Evolutionary conservation across 306 rosid species (phyloP), one percentile per base, ranked within the genome.

Genomic region (Potentilla sterilis): DNA sequence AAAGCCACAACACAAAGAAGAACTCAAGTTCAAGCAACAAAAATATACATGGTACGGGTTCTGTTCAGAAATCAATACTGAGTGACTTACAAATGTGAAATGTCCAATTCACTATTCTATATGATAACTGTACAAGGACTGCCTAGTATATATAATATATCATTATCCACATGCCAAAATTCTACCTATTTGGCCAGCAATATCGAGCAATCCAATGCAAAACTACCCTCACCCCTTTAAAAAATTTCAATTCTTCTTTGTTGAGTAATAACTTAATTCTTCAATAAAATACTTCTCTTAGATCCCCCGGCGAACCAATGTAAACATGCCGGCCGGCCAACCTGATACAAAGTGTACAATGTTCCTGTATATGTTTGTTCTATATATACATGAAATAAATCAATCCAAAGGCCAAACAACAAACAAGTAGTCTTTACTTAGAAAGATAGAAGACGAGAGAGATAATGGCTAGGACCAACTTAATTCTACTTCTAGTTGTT

Each of bases 401-500:
- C n/a, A 34, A 4, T 19, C 34, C 40, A 61, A 59, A 61, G 19
- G 3, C 3, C 66, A 12, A 61, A 61, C 35, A 11, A 13, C 67
- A 61, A 61, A 59, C 15, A 58, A 22, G 3, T 1, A 22, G 7
- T 58, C 35, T 58, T 24, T 58, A 24, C 34, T 22, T 22, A 12
- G 38, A 14, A 59, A 28, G 15, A 57, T 8, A 54, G 35, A 22
- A 62, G 42, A 62, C 32, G n/a, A 62, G 4, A 62, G 67, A 32
- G 14, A 13, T 62, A n/a, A n/a, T 28, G 28, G 67, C 67, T 24
- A 62, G n/a, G 67, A 4, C 41, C 13, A 62, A 15, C n/a, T 14
- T 62, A 10, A 7, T 62, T 62, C 42, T 62, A 32, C 67, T 62
- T 32, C 67, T 62, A 62, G 67, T 34, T 62, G 67, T 62, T 9